phyloP scores from a whole-genome alignment of 106 monocot genomes.

The Phalaenopsis equestris region DNA sequence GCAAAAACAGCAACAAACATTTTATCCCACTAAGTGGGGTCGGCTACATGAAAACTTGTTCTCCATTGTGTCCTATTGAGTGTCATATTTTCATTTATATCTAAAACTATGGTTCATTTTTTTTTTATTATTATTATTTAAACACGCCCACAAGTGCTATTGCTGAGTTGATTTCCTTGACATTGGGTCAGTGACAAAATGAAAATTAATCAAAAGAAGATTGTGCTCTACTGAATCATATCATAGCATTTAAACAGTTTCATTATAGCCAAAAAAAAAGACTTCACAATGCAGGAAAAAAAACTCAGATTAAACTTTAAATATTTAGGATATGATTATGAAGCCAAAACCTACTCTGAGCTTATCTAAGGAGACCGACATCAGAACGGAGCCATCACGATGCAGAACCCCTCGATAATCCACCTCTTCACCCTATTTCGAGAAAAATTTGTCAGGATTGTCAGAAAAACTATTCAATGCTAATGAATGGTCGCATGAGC shows the following conservation, averaged over 20 bases:
- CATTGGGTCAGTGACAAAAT: background rate
- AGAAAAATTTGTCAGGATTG: background rate
- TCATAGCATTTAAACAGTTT: background rate
- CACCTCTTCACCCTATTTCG: constrained; percentile 85
- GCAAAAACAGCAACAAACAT: no score
- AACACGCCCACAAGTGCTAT: background rate
- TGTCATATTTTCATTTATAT: no score
- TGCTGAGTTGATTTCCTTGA: background rate
- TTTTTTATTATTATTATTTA: no score
- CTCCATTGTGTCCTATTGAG: no score
- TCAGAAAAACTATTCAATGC: background rate
- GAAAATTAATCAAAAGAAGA: background rate
- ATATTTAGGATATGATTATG: background rate
- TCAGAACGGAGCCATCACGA: constrained; percentile 98
- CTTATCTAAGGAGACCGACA: constrained; percentile 83
- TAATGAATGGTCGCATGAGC: constrained; percentile 3
- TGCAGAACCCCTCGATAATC: constrained; percentile 94
- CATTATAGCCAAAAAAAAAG: background rate
- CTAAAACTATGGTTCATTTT: no score
- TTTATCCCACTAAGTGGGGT: no score
- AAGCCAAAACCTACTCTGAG: constrained; percentile 52
- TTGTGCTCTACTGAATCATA: background rate
- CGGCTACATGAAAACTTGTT: no score
- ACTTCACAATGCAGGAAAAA: background rate
- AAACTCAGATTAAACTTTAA: background rate